phyloP scores from a whole-genome alignment of 495 filamentous ascomycete species.

The Saxispiralis lemnorum region DNA sequence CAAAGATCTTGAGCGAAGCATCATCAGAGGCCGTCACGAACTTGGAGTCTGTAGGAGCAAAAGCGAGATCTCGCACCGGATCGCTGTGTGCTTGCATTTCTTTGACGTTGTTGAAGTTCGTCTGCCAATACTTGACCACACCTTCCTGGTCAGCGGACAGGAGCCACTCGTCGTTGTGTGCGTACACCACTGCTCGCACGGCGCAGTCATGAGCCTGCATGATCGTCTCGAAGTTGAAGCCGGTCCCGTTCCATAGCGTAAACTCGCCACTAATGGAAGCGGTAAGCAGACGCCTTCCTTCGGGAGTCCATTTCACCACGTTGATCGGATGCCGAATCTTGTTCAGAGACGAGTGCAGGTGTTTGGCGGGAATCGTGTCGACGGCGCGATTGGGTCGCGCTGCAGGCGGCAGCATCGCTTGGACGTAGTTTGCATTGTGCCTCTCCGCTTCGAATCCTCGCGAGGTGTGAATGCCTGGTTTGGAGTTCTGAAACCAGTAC shows the following conservation, averaged over 20 bases:
- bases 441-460: constrained; percentile 57
- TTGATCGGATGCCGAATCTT: constrained; percentile 96
- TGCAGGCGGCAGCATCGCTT: constrained; percentile 78
- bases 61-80: constrained; percentile 78
- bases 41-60: constrained; percentile 80
- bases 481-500: constrained; percentile 79
- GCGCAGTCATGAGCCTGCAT: constrained; percentile 72
- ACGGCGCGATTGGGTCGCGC: constrained; percentile 53
- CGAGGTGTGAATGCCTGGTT: constrained; percentile 52
- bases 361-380: constrained; percentile 72
- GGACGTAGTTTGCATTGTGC: constrained; percentile 70
- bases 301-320: constrained; percentile 93
- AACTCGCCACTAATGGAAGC: constrained; percentile 94
- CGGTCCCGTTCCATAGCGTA: constrained; percentile 95
- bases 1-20: constrained; percentile 80
- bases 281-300: constrained; percentile 77
- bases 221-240: constrained; percentile 95
- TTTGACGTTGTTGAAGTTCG: constrained; percentile 98
- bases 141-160: constrained; percentile 91
- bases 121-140: constrained; percentile 95
- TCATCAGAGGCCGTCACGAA: constrained; percentile 95
- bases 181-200: constrained; percentile 73
- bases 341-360: constrained; percentile 87
- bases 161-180: constrained; percentile 90
- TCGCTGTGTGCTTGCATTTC: constrained; percentile 80